Evolutionary conservation across 441 rosid species (phyloP).

Genomic region (Populus trichocarpa): DNA sequence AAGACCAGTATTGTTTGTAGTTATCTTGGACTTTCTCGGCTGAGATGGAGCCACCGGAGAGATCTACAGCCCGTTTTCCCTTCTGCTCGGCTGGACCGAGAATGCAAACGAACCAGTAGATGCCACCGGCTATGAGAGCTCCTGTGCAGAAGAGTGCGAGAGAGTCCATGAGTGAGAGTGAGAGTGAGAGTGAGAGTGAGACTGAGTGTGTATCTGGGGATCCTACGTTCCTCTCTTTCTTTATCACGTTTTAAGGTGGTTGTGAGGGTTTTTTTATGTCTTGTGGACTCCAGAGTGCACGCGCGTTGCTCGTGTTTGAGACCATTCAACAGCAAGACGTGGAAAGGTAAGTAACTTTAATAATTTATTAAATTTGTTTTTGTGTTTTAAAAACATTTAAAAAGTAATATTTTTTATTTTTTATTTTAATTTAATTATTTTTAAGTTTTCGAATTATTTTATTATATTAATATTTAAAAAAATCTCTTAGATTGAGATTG

Average conservation of each 20-base stretch:
- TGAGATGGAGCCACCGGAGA: slow-evolving; percentile 89
- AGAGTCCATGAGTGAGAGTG: slow-evolving; percentile 41
- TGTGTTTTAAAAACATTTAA: too few species aligned
- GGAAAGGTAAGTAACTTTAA: not conserved
- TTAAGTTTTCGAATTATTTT: too few species aligned
- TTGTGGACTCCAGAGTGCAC: not conserved
- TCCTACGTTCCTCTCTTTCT: not conserved
- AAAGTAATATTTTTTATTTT: too few species aligned
- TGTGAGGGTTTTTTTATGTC: not conserved
- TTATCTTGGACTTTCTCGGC: slow-evolving; percentile 80
- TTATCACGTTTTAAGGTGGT: not conserved
- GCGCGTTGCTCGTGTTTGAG: slow-evolving; percentile 17
- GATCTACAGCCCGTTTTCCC: slow-evolving; percentile 66
- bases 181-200: slow-evolving; percentile 35
- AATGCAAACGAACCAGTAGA: slow-evolving; percentile 86
- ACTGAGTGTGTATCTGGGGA: too few species aligned
- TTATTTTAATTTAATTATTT: too few species aligned
- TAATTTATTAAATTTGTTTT: too few species aligned
- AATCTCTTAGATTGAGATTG: too few species aligned
- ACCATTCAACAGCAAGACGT: not conserved
- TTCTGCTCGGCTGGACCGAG: slow-evolving; percentile 77
- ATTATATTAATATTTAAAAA: too few species aligned
- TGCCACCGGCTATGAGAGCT: slow-evolving; percentile 59
- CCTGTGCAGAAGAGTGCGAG: slow-evolving; percentile 62
- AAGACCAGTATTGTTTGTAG: slow-evolving; percentile 82